Percentiles rank a stretch among this genome's conserved stretches.
Conservation (phyloP, 2,329 filamentous ascomycete genomes). For the Sordariomycetes sp. region DNA sequence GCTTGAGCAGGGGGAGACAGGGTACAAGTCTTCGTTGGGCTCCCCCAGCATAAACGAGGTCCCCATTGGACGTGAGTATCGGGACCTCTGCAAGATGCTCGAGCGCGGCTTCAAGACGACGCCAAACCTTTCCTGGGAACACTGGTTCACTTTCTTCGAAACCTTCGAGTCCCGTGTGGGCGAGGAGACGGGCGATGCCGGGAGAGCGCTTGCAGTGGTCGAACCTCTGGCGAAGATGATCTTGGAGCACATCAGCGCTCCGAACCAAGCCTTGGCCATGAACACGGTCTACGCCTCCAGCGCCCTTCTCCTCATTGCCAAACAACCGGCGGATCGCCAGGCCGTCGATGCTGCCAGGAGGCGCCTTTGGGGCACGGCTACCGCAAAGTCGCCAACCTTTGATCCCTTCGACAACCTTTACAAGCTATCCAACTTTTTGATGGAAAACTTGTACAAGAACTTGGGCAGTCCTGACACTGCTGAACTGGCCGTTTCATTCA, state of each 20-base stretch:
- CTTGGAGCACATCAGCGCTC: conserved; percentile 7
- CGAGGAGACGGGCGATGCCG: conserved; percentile 53
- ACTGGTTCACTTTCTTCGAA: conserved; percentile 43
- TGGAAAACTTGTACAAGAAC: conserved; percentile 40
- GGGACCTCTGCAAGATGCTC: conserved; percentile 55
- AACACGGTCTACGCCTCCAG: conserved; percentile 20
- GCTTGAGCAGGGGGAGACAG: conserved; percentile 22
- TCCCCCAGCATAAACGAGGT: conserved; percentile 17
- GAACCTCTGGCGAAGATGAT: conserved; percentile 53
- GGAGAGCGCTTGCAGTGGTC: conserved; percentile 50
- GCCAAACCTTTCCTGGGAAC: conserved; percentile 28
- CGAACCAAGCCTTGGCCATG: conserved; percentile 4
- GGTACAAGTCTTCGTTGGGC: conserved; percentile 8
- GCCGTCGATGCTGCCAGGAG: conserved; percentile 52
- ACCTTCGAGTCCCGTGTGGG: conserved; percentile 41
- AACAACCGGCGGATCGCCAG: conserved; percentile 44
- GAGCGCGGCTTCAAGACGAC: conserved; percentile 42
- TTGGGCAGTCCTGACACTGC: conserved; percentile 23
- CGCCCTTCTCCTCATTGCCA: conserved; percentile 32
- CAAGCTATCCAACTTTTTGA: conserved; percentile 36
- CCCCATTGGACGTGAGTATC: conserved; percentile 51
- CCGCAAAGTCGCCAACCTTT: conserved; percentile 25
- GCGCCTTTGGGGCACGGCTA: conserved; percentile 49
- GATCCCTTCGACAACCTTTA: conserved; percentile 59
- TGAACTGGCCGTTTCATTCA: conserved; percentile 26